A percentile compares a stretch with the other conserved stretches of the same genome.
These are phyloP conservation scores for Syzygium aromaticum DNA, from an alignment of 345 rosid species.

Conservation along the genomic window DNA sequence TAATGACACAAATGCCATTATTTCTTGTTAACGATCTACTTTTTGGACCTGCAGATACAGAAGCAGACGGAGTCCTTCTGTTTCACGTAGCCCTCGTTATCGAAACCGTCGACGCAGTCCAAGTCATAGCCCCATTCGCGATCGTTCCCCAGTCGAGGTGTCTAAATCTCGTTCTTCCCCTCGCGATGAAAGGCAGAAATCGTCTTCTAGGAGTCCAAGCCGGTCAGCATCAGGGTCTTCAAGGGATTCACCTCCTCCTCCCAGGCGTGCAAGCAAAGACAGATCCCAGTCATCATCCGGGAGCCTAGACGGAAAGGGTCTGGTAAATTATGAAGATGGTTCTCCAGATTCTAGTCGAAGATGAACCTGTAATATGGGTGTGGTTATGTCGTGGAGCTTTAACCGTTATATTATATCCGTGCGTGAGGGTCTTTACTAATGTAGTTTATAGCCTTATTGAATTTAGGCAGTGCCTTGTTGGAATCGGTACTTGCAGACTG, in stretches of 20 bases:
- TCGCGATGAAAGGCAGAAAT: constrained; percentile 28
- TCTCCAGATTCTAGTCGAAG: constrained; percentile 39
- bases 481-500: neutral
- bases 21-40: neutral
- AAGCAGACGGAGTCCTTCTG: constrained; percentile 67
- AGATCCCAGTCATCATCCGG: constrained; percentile 61
- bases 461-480: neutral
- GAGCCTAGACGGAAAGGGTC: constrained; percentile 44
- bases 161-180: constrained; percentile 27
- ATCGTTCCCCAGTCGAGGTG: constrained; percentile 48
- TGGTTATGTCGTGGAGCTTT: neutral
- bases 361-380: constrained; percentile 5
- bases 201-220: constrained; percentile 53
- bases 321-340: constrained; percentile 74
- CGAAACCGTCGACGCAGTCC: constrained; percentile 45
- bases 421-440: neutral
- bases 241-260: constrained; percentile 51
- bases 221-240: constrained; percentile 50
- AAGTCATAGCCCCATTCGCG: constrained; percentile 44
- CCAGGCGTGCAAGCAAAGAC: constrained; percentile 35
- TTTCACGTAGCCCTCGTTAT: constrained; percentile 53
- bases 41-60: constrained; percentile 36
- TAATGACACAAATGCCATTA: neutral
- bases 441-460: neutral
- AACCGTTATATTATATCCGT: neutral